Percentiles rank a stretch among this genome's conserved stretches.
These are phyloP conservation scores for Bombardia bombarda DNA, from an alignment of 495 filamentous ascomycete genomes.

Conservation along the genomic window DNA sequence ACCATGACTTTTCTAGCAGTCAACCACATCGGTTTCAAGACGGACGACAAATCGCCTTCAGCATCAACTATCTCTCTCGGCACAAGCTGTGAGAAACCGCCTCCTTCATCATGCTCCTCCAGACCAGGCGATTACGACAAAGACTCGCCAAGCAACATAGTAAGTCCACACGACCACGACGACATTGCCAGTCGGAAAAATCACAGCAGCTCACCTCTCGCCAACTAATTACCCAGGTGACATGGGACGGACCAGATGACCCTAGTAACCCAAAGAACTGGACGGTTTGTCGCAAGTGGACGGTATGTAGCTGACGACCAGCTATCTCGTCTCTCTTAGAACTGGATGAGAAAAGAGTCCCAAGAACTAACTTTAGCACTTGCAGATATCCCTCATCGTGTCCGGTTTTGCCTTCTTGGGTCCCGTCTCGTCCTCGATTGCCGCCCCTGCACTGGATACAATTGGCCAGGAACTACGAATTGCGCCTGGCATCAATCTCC, in stretches of 20 bases:
- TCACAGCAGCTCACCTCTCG: neutral
- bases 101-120: neutral
- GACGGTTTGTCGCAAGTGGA: constrained; percentile 46
- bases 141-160: neutral
- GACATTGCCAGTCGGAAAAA: neutral
- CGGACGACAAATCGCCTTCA: neutral
- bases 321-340: neutral
- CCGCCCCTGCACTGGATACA: constrained; percentile 26
- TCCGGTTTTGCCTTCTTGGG: constrained; percentile 19
- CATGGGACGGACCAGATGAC: constrained; percentile 19
- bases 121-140: neutral
- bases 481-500: constrained; percentile 11
- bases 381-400: constrained; percentile 30
- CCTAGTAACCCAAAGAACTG: constrained; percentile 21
- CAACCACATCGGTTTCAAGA: neutral
- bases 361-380: neutral
- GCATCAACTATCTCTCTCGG: neutral
- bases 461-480: constrained; percentile 17
- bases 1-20: neutral
- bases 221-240: constrained; percentile 7
- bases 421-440: constrained; percentile 18
- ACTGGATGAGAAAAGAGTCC: neutral
- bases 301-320: constrained; percentile 33
- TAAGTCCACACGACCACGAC: neutral
- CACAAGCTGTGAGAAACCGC: neutral